Conservation (phyloP, 148 eudicot genomes). For the Talinum fruticosum region DNA sequence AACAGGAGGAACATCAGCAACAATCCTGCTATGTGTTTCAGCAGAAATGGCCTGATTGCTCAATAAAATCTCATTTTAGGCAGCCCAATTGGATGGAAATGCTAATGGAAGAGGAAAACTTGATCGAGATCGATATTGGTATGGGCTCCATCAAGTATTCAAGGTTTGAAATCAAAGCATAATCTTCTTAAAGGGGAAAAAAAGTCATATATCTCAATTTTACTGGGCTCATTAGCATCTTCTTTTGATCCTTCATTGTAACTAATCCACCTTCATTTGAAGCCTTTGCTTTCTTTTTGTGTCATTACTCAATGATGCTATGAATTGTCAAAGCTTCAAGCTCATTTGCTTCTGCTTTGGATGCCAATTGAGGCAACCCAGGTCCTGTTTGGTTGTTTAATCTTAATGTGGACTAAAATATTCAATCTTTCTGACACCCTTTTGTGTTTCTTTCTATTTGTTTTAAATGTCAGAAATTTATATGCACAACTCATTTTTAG, state of each 20-base stretch:
- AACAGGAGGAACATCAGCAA: conserved; percentile 15
- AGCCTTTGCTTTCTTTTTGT: conserved; percentile 7
- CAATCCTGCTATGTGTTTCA: conserved; percentile 24
- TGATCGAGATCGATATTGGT: conserved; percentile 83
- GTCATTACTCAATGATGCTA: conserved; percentile 11
- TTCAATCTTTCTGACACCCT: conserved; percentile 10
- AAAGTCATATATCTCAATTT: not conserved
- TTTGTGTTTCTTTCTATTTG: conserved; percentile 12
- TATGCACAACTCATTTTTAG: not conserved
- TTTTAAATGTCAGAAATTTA: conserved; percentile 6
- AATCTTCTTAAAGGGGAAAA: conserved; percentile 6
- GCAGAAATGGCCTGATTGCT: conserved; percentile 33
- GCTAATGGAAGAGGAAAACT: conserved; percentile 70
- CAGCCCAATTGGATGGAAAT: conserved; percentile 41
- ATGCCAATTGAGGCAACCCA: conserved; percentile 25
- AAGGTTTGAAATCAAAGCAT: conserved; percentile 71
- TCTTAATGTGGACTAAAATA: conserved; percentile 22
- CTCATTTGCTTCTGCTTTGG: conserved; percentile 21
- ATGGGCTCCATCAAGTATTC: conserved; percentile 87
- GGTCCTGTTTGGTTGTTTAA: conserved; percentile 15
- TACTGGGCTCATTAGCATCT: conserved; percentile 5
- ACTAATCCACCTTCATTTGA: conserved; percentile 12
- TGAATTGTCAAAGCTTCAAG: conserved; percentile 7
- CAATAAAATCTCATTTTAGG: conserved; percentile 27
- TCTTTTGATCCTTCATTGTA: conserved; percentile 25